Evolutionary conservation across 2,329 filamentous ascomycete genomes (phyloP), one percentile per base, ranked within the genome.

Genomic region (Colletotrichum musae): DNA sequence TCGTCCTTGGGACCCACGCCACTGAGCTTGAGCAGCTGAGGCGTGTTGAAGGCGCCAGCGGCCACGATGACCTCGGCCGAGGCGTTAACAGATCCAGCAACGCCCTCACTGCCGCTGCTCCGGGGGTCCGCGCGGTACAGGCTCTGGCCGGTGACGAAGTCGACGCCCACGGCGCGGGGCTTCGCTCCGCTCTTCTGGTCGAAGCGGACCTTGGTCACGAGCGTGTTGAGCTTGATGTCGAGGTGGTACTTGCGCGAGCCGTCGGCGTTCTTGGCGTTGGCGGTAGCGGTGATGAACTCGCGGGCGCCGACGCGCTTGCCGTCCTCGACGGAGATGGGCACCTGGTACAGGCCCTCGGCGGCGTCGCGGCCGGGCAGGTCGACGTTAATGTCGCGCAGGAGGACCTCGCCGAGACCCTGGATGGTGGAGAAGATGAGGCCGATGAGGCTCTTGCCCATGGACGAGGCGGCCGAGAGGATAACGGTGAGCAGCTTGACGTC

Each of bases 281-380:
- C 81, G 13, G 84, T 83, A 50, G 81, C 78, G 63, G 87, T 74
- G 28, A 89, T 78, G 69, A 87, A 87, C 50, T 88, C 84, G 32
- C 86, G 84, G 18, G 86, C 80, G 13, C 84, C 83, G 24, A 78
- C 83, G 7, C 86, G 85, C 52, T 80, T 81, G 26, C 77, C 77
- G 6, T 79, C 75, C 71, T 80, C 76, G 45, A 85, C 83, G 0
- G 83, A 80, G 36, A 88, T 74, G 10, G 88, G 86, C 9, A 89
- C 83, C 75, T 89, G 87, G 76, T 84, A 89, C 26, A 86, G 75
- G 4, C 70, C 2, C 47, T 75, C 70, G 6, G 59, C 41, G 32
- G 50, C 32, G 6, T 75, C 74, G 3, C 73, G 64, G 41, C 58
- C 61, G 21, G 72, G 72, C 61, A 64, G 32, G 61, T 77, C 77